phyloP scores from a whole-genome alignment of 2,329 filamentous ascomycete genomes.

The Apiospora marii region DNA sequence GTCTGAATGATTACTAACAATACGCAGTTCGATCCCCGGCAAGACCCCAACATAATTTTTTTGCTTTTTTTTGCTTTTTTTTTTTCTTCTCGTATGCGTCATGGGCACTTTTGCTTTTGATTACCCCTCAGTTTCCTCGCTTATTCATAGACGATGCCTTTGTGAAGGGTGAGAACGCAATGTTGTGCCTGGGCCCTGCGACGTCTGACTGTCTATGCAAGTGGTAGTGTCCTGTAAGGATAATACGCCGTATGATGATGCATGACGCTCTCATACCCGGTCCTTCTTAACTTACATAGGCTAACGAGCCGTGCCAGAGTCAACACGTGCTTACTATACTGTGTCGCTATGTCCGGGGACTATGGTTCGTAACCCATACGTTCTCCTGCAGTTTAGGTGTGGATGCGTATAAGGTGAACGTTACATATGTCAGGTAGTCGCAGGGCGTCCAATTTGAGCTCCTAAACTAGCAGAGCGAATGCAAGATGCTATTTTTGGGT shows the following conservation, averaged over 20 bases:
- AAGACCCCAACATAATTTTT: background rate
- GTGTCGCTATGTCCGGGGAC: background rate
- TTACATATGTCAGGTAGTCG: background rate
- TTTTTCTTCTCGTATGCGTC: no score
- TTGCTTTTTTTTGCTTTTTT: background rate
- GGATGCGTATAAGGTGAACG: background rate
- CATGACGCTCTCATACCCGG: background rate
- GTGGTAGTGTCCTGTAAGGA: background rate
- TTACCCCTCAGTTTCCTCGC: background rate
- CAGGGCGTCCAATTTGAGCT: background rate
- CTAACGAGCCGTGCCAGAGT: background rate
- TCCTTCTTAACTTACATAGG: background rate
- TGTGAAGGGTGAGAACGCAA: background rate
- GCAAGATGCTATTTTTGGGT: constrained; percentile 8
- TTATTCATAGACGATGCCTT: background rate
- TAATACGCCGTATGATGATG: background rate
- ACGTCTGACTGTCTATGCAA: background rate
- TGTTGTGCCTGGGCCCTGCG: background rate
- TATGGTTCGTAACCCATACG: background rate
- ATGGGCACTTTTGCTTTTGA: background rate
- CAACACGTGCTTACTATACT: background rate
- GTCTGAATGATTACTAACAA: background rate
- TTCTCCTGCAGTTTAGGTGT: background rate
- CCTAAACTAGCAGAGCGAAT: background rate
- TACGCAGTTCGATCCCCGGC: constrained; percentile 7